These are phyloP conservation scores for Scalesia atractyloides DNA, from an alignment of 129 eudicot species.

Conservation along the genomic window DNA sequence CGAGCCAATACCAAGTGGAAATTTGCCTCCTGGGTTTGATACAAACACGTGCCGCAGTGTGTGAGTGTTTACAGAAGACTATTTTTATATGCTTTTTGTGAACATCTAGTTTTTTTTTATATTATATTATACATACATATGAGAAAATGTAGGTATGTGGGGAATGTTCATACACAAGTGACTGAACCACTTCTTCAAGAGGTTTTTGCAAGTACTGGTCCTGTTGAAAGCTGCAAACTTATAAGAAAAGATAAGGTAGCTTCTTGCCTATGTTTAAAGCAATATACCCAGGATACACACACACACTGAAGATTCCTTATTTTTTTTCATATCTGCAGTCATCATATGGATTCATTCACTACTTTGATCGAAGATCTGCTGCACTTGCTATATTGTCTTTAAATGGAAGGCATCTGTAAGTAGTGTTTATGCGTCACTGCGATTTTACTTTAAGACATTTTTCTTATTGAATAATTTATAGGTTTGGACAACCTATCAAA, in stretches of 20 bases:
- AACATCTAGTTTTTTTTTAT: conserved; percentile 25
- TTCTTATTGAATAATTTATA: conserved; percentile 33
- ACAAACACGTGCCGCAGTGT: conserved; percentile 88
- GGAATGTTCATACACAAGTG: conserved; percentile 74
- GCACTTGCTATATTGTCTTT: conserved; percentile 33
- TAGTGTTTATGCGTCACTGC: background rate
- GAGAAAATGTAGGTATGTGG: conserved; percentile 72
- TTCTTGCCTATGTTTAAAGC: background rate
- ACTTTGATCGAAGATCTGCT: conserved; percentile 80
- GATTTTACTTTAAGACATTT: background rate
- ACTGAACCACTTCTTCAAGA: conserved; percentile 82
- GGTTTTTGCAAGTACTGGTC: conserved; percentile 68
- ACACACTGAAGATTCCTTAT: background rate
- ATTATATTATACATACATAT: conserved; percentile 13
- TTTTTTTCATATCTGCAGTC: conserved; percentile 50
- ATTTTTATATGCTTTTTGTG: conserved; percentile 25
- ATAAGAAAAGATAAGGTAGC: conserved; percentile 74
- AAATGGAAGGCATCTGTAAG: conserved; percentile 88
- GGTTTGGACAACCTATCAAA: conserved; percentile 98
- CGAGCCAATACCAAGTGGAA: conserved; percentile 83
- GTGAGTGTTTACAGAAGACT: conserved; percentile 54
- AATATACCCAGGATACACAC: too few species aligned
- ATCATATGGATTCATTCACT: conserved; percentile 83
- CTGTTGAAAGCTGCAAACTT: conserved; percentile 79
- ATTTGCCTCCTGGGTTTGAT: conserved; percentile 94